Percentiles rank a stretch among this genome's conserved stretches.
Evolutionary conservation across 495 filamentous ascomycete genomes (phyloP).

Genomic region (Copromyces sp.): DNA sequence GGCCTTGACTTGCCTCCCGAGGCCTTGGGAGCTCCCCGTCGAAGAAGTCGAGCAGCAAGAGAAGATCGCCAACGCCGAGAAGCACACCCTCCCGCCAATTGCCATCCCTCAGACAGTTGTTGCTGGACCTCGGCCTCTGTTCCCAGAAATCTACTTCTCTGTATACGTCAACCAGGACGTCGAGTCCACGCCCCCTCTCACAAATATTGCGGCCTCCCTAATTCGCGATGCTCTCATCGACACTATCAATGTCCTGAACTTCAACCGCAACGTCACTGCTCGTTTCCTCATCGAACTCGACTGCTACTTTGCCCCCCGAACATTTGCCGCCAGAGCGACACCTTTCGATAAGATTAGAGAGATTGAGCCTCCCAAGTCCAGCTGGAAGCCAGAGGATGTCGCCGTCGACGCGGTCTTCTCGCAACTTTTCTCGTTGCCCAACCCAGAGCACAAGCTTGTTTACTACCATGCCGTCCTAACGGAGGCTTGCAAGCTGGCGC

Average conservation of each 20-base stretch:
- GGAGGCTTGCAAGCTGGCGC: slow-evolving; percentile 88
- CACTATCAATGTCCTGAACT: slow-evolving; percentile 88
- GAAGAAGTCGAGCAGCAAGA: slow-evolving; percentile 40
- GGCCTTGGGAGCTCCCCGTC: slow-evolving; percentile 60
- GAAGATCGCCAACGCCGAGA: slow-evolving; percentile 48
- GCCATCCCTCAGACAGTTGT: slow-evolving; percentile 62
- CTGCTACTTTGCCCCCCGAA: slow-evolving; percentile 79
- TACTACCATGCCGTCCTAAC: slow-evolving; percentile 95
- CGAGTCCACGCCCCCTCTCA: slow-evolving; percentile 76
- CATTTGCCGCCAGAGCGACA: slow-evolving; percentile 86
- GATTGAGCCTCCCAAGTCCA: slow-evolving; percentile 54
- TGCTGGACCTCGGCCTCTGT: slow-evolving; percentile 62
- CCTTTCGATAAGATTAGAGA: slow-evolving; percentile 84
- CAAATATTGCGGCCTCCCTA: slow-evolving; percentile 66
- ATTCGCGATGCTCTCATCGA: slow-evolving; percentile 81
- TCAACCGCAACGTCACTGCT: slow-evolving; percentile 78
- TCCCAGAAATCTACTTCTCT: slow-evolving; percentile 90
- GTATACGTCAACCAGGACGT: slow-evolving; percentile 83
- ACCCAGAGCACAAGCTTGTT: slow-evolving; percentile 84
- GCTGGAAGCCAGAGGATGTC: slow-evolving; percentile 98
- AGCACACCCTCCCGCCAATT: slow-evolving; percentile 67
- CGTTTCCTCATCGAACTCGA: slow-evolving; percentile 89
- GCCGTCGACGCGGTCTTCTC: slow-evolving; percentile 95
- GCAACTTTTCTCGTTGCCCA: slow-evolving; percentile 79
- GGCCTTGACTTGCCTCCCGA: slow-evolving; percentile 71